Evolutionary conservation across 352 stramenopile genomes (phyloP), one percentile per base, ranked within the genome.

Genomic region (Peronospora belbahrii): DNA sequence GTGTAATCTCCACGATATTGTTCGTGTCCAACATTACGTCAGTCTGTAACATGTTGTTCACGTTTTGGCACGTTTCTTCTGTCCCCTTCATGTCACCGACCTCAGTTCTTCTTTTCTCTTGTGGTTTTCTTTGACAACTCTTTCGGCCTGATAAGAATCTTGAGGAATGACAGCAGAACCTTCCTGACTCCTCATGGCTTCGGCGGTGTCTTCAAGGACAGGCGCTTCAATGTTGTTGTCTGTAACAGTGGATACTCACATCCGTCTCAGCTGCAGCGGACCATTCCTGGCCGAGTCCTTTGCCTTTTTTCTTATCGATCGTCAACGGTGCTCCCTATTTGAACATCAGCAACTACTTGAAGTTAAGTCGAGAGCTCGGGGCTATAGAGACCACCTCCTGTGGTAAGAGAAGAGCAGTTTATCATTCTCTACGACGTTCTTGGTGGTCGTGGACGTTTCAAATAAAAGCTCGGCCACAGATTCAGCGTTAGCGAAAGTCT

Each of bases 141-240:
- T 17, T 43, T 42, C 3, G 25, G 13, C 42, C 13, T 18, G 8
- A 4, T n/a, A n/a, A n/a, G 56, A 14, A 52, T 50, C 43, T 60
- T 56, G 33, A 10, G 33, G 52, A 67, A 58, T 62, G 48, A 27
- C 46, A 36, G 41, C 51, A 52, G 47, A 67, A 67, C 11, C 20
- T 56, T 67, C 48, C 15, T 25, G 25, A 19, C 6, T 23, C 17
- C 6, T 38, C 11, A 23, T 25, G n/a, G n/a, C 31, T 18, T 32
- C 43, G 34, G 18, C 23, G 27, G 4, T 19, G 9, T 36, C 42
- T 35, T 43, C 39, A 20, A 43, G 27, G 40, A 52, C 47, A 56
- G 48, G 52, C 37, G 50, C 24, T 40, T 60, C 36, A 47, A 33
- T 41, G 11, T 15, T 3, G 19, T 15, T 18, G 20, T 13, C 35